Percentiles rank a stretch among this genome's conserved stretches.
These are phyloP conservation scores for Neocallimastix lanati DNA, from an alignment of 192 early-diverging fungal genomes.

Conservation along the genomic window DNA sequence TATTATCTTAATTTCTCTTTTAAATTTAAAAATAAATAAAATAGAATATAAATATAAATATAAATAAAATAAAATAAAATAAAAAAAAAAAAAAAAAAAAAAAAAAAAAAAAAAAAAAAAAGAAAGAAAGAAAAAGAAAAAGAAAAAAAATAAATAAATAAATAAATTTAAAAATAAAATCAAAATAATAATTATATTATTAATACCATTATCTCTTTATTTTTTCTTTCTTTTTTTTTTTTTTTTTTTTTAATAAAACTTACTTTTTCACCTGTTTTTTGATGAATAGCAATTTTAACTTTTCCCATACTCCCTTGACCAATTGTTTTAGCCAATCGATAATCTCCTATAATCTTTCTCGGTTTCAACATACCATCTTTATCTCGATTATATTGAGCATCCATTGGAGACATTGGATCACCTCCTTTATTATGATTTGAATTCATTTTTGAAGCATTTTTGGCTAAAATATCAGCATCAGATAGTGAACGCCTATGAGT, in stretches of 20 bases:
- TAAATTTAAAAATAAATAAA: no score
- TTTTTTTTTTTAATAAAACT: background rate
- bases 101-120: no score
- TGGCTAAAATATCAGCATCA: background rate
- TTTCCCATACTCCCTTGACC: conserved; percentile 94
- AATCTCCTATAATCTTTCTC: conserved; percentile 48
- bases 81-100: no score
- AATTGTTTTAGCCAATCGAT: conserved; percentile 71
- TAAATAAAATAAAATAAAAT: no score
- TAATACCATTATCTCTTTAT: no score
- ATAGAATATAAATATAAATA: no score
- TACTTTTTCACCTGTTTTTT: conserved; percentile 69
- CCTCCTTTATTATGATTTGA: background rate
- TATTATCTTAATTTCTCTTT: no score
- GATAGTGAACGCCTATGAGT: background rate
- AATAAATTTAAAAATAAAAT: no score
- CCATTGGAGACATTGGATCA: background rate
- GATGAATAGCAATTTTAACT: conserved; percentile 78
- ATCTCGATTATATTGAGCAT: background rate
- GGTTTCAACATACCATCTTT: conserved; percentile 21
- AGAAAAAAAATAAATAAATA: no score
- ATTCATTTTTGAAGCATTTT: background rate
- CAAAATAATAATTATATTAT: no score
- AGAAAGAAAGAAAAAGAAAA: no score
- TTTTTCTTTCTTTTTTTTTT: no score